These are phyloP conservation scores for Prunus kanzakura DNA, from an alignment of 306 rosid genomes.

Conservation along the genomic window DNA sequence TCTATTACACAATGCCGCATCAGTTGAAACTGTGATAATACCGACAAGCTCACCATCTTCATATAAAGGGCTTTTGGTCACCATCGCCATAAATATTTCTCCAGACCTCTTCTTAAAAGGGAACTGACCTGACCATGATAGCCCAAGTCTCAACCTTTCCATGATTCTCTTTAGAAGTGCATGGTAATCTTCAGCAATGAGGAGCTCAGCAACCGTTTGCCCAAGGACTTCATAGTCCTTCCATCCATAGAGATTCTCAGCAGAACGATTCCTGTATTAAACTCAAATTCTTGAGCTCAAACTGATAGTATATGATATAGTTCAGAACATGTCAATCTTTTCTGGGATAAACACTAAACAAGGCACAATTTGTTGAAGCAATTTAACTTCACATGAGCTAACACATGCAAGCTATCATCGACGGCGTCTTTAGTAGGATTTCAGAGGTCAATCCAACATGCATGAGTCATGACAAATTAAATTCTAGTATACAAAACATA, in stretches of 20 bases:
- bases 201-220: slow-evolving; percentile 33
- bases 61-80: slow-evolving; percentile 54
- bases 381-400: not conserved
- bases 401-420: not conserved
- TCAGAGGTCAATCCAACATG: not conserved
- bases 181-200: slow-evolving; percentile 44
- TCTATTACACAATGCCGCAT: slow-evolving; percentile 38
- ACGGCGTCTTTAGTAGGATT: not conserved
- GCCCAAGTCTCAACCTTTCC: slow-evolving; percentile 42
- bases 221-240: slow-evolving; percentile 60
- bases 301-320: not conserved
- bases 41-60: slow-evolving; percentile 59
- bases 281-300: not conserved
- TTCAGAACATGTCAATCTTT: not conserved
- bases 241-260: slow-evolving; percentile 74
- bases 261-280: slow-evolving; percentile 57
- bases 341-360: not conserved
- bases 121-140: slow-evolving; percentile 67
- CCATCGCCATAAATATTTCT: slow-evolving; percentile 55
- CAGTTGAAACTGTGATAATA: slow-evolving; percentile 57
- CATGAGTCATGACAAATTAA: not conserved
- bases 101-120: slow-evolving; percentile 71
- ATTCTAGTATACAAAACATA: not conserved
- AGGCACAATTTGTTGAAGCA: not conserved
- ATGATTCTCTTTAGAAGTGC: slow-evolving; percentile 40